Conservation (phyloP, 2,329 filamentous ascomycete species). For the Cercospora sp. region DNA sequence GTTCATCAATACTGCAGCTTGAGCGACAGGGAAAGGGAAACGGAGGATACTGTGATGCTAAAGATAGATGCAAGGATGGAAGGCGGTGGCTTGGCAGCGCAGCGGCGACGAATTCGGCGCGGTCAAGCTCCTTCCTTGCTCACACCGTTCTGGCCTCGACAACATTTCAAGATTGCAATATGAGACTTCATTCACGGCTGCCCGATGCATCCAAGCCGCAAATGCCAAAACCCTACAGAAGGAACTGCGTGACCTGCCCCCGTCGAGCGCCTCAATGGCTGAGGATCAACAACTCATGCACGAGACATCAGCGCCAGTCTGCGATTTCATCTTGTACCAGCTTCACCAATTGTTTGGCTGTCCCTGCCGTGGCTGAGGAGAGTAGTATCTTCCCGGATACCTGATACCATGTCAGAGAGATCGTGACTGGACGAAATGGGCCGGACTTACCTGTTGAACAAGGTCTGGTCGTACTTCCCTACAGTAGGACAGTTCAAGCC, state of each 20-base stretch:
- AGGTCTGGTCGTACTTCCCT: constrained; percentile 10
- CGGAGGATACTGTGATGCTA: neutral
- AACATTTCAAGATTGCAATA: neutral
- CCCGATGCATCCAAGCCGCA: neutral
- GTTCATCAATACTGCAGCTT: neutral
- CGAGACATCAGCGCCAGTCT: neutral
- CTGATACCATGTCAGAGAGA: neutral
- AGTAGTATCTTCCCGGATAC: neutral
- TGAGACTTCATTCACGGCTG: neutral
- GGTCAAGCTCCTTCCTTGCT: neutral
- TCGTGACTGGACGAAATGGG: neutral
- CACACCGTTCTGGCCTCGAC: neutral
- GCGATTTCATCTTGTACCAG: neutral
- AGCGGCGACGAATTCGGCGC: neutral
- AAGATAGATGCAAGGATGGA: neutral
- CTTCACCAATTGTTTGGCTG: neutral
- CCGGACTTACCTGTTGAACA: neutral
- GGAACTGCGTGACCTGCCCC: neutral
- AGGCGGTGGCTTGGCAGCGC: neutral
- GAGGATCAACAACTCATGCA: neutral
- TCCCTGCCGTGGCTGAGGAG: neutral
- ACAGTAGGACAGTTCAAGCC: constrained; percentile 14
- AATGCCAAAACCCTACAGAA: neutral
- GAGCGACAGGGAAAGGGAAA: neutral
- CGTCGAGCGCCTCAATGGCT: neutral